phyloP scores from a whole-genome alignment of 2,329 filamentous ascomycete genomes.

The Tolypocladium amazonense region DNA sequence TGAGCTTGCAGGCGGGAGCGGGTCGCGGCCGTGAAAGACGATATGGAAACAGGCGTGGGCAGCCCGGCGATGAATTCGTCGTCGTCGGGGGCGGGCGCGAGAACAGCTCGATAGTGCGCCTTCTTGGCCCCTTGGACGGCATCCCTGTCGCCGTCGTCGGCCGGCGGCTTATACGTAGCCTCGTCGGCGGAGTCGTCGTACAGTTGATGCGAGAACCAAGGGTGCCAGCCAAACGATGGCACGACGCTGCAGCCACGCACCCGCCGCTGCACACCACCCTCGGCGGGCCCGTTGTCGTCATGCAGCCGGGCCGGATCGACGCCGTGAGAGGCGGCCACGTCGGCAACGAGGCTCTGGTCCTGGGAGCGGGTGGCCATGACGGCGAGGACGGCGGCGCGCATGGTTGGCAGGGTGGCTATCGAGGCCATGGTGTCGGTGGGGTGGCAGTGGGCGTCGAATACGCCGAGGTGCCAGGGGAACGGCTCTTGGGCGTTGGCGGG shows the following conservation, averaged over 20 bases:
- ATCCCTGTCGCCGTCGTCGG: conserved; percentile 9
- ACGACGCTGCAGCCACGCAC: conserved; percentile 24
- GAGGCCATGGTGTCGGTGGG: conserved; percentile 67
- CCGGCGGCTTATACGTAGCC: conserved; percentile 23
- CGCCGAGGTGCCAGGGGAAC: conserved; percentile 60
- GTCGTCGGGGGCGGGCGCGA: conserved; percentile 41
- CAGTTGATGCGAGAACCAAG: conserved; percentile 75
- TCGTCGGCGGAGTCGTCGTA: conserved; percentile 44
- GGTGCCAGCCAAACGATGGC: conserved; percentile 79
- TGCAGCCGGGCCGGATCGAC: conserved; percentile 15
- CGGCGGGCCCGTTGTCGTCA: too few species aligned
- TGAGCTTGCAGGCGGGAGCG: conserved; percentile 42
- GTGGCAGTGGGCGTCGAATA: conserved; percentile 76
- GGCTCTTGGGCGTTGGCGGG: conserved; percentile 8
- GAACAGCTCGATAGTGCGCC: conserved; percentile 56
- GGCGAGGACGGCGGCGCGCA: conserved; percentile 57
- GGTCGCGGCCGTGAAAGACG: conserved; percentile 45
- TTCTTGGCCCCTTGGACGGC: conserved; percentile 25
- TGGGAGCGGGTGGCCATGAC: conserved; percentile 69
- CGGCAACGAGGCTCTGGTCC: conserved; percentile 63
- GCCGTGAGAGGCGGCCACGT: conserved; percentile 47
- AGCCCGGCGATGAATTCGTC: conserved; percentile 36
- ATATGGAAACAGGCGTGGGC: conserved; percentile 50
- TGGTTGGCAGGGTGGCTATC: conserved; percentile 44
- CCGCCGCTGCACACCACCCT: background rate